Evolutionary conservation across 768 basidiomycete species (phyloP).

Genomic region (Russula virescens): DNA sequence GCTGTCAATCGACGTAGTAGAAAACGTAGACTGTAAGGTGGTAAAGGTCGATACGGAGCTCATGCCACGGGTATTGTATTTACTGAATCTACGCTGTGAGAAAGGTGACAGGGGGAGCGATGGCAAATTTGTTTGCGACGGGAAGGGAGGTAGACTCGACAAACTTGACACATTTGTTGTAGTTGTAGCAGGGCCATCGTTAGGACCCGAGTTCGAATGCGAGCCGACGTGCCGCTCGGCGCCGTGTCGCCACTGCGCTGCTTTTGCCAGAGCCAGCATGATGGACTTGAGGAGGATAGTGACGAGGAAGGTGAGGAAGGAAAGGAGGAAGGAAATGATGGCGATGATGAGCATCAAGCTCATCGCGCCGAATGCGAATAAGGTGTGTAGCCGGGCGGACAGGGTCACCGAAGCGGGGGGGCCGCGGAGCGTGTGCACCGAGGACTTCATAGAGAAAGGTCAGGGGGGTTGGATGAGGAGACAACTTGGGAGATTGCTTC

Average conservation of each 20-base stretch:
- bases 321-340: too few relatives aligned
- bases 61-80: slow-evolving; percentile 64
- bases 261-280: not conserved
- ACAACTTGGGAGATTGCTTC: not conserved
- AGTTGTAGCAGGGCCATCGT: slow-evolving; percentile 60
- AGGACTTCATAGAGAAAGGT: not conserved
- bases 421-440: not conserved
- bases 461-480: too few relatives aligned
- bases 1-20: slow-evolving; percentile 52
- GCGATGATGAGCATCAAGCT: slow-evolving; percentile 2
- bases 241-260: not conserved
- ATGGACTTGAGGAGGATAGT: slow-evolving; percentile 1
- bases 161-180: slow-evolving; percentile 70
- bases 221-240: slow-evolving; percentile 8
- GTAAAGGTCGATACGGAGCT: slow-evolving; percentile 76
- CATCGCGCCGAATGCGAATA: slow-evolving; percentile 10
- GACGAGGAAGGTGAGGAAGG: too few relatives aligned
- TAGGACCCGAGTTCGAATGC: slow-evolving; percentile 9
- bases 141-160: slow-evolving; percentile 42
- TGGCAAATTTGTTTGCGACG: slow-evolving; percentile 1
- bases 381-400: not conserved
- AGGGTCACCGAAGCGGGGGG: not conserved
- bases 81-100: slow-evolving; percentile 40
- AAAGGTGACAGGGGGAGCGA: not conserved
- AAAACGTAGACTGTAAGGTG: slow-evolving; percentile 73